A percentile compares a stretch with the other conserved stretches of the same genome.
These are phyloP conservation scores for Hirschfeldia incana DNA, from an alignment of 345 rosid genomes.

Conservation along the genomic window DNA sequence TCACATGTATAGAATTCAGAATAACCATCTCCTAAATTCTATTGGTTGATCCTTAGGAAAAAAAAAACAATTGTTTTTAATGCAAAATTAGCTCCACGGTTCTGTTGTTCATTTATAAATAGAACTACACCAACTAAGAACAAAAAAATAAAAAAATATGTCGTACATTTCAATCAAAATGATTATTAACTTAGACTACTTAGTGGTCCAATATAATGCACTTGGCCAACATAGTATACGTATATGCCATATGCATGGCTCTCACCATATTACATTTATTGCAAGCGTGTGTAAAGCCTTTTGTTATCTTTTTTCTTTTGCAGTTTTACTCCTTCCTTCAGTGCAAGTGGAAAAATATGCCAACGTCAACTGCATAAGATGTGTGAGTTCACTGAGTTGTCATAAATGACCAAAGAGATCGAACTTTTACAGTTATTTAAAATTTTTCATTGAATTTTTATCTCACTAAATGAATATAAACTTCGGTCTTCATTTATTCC, in stretches of 20 bases:
- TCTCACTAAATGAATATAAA: conserved; percentile 16
- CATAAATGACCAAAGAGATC: conserved; percentile 19
- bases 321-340: conserved; percentile 10
- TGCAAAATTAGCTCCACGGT: not conserved
- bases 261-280: conserved; percentile 20
- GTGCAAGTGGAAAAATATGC: conserved; percentile 24
- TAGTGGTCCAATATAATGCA: conserved; percentile 14
- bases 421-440: not conserved
- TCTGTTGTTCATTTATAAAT: not conserved
- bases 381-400: conserved; percentile 19
- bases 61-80: not conserved
- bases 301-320: conserved; percentile 13
- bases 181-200: too few relatives aligned
- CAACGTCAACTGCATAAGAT: conserved; percentile 16
- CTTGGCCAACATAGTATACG: conserved; percentile 14
- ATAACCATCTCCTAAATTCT: not conserved
- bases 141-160: too few relatives aligned
- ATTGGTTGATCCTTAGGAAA: not conserved
- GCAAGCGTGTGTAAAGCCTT: conserved; percentile 27
- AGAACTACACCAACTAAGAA: not conserved
- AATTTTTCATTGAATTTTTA: not conserved
- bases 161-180: too few relatives aligned
- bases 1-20: not conserved
- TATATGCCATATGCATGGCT: conserved; percentile 1
- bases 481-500: conserved; percentile 18